A percentile compares a stretch with the other conserved stretches of the same genome.
These are phyloP conservation scores for Phaeoacremonium minimum DNA, from an alignment of 2,329 filamentous ascomycete species.

Conservation along the genomic window DNA sequence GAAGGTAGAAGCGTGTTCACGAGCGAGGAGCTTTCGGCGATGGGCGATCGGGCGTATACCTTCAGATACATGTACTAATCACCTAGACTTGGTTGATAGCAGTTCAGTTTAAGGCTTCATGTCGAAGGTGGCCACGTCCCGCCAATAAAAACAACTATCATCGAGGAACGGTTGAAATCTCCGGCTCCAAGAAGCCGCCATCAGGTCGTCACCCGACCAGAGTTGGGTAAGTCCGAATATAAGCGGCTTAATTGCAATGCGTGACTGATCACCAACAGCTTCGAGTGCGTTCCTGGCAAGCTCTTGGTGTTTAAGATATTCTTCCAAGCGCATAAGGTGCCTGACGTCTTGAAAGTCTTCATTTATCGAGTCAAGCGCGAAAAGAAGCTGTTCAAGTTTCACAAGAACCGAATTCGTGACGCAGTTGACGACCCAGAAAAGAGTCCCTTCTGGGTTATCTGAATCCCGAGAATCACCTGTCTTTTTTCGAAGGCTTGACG, in stretches of 20 bases:
- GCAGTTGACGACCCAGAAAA: slow-evolving; percentile 1
- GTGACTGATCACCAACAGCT: too few species aligned
- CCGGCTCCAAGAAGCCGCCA: too few species aligned
- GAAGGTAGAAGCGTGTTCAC: slow-evolving; percentile 34
- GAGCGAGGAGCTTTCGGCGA: slow-evolving; percentile 46
- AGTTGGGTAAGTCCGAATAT: neutral
- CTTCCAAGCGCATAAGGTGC: too few species aligned
- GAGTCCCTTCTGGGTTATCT: neutral
- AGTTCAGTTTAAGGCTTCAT: too few species aligned
- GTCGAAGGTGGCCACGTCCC: too few species aligned
- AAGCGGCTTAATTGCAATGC: neutral
- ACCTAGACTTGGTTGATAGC: neutral
- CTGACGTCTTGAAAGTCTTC: too few species aligned
- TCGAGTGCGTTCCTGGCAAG: too few species aligned
- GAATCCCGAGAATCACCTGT: neutral
- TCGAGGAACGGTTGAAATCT: too few species aligned
- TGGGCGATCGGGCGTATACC: slow-evolving; percentile 58
- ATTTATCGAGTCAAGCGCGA: too few species aligned
- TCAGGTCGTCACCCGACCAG: neutral
- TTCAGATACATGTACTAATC: slow-evolving; percentile 55
- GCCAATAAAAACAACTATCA: too few species aligned
- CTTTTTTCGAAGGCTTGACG: neutral
- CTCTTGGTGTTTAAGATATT: too few species aligned
- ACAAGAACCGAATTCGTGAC: slow-evolving; percentile 2
- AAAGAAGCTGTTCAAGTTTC: too few species aligned